Evolutionary conservation across 2,329 filamentous ascomycete genomes (phyloP).

Genomic region (Camillea tinctor): DNA sequence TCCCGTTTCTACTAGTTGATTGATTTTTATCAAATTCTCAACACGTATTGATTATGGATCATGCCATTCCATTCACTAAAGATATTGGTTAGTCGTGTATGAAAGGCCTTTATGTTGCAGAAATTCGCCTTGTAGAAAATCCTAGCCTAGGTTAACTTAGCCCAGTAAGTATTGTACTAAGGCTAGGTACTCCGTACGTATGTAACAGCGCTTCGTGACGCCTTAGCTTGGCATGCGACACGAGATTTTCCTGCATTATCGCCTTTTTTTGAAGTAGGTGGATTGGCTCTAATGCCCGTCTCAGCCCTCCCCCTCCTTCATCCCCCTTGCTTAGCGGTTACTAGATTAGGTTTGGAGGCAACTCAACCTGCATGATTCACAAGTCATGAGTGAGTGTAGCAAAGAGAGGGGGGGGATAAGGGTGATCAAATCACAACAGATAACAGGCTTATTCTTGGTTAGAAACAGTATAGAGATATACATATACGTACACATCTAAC

Average conservation of each 20-base stretch:
- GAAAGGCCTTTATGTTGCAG: no score
- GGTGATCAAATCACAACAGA: neutral
- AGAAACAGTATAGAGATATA: neutral
- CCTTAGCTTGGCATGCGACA: neutral
- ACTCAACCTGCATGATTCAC: neutral
- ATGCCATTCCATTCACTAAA: no score
- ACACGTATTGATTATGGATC: no score
- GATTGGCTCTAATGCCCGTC: neutral
- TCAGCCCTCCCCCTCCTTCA: neutral
- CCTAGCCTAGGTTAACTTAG: neutral
- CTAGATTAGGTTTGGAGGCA: neutral
- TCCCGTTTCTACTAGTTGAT: no score
- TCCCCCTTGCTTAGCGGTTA: neutral
- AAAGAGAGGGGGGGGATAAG: neutral
- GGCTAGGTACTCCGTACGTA: neutral
- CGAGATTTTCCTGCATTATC: neutral
- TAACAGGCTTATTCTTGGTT: neutral
- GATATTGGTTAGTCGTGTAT: no score
- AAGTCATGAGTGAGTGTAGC: neutral
- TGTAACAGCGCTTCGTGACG: neutral
- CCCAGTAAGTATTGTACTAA: no score
- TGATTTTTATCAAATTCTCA: no score
- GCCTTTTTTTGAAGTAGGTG: neutral
- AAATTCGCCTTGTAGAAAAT: neutral
- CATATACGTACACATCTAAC: neutral